These are phyloP conservation scores for Helichrysum umbraculigerum DNA, from an alignment of 129 eudicot species.

Conservation along the genomic window DNA sequence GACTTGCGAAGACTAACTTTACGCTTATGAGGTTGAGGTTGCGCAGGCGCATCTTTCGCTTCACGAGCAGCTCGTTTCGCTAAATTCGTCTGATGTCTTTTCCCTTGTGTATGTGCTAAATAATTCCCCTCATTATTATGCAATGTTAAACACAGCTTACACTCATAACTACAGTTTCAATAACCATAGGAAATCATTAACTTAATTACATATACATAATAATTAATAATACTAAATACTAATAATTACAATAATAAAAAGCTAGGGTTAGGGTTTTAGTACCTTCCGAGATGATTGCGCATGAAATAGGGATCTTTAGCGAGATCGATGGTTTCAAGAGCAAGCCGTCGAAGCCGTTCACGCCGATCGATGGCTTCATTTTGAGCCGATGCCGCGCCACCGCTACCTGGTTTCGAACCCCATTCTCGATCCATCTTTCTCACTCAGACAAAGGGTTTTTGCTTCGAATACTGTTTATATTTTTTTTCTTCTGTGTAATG, in stretches of 20 bases:
- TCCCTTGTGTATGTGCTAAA: conserved; percentile 97
- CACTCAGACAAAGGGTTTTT: not conserved
- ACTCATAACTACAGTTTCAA: conserved; percentile 60
- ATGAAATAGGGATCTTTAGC: conserved; percentile 98
- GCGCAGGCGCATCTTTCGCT: conserved; percentile 95
- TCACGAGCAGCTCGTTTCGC: conserved; percentile 98
- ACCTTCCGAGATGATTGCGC: conserved; percentile 99
- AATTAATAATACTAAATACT: no score
- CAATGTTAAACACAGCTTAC: conserved; percentile 83
- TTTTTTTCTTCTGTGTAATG: not conserved
- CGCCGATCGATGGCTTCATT: conserved; percentile 99
- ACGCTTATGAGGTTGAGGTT: conserved; percentile 93
- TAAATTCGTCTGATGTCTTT: conserved; percentile 95
- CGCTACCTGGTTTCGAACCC: conserved; percentile 99
- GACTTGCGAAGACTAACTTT: conserved; percentile 52
- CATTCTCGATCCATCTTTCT: conserved; percentile 85
- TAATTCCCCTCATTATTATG: conserved; percentile 97
- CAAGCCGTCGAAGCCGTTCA: conserved; percentile 86
- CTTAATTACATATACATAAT: not conserved
- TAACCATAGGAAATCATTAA: not conserved
- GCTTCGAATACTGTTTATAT: not conserved
- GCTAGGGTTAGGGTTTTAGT: conserved; percentile 25
- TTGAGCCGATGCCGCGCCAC: conserved; percentile 98
- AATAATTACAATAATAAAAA: not conserved
- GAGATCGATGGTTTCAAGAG: conserved; percentile 91